Conservation (phyloP, 2,329 filamentous ascomycete species). For the Ophiostoma pallidulum region DNA sequence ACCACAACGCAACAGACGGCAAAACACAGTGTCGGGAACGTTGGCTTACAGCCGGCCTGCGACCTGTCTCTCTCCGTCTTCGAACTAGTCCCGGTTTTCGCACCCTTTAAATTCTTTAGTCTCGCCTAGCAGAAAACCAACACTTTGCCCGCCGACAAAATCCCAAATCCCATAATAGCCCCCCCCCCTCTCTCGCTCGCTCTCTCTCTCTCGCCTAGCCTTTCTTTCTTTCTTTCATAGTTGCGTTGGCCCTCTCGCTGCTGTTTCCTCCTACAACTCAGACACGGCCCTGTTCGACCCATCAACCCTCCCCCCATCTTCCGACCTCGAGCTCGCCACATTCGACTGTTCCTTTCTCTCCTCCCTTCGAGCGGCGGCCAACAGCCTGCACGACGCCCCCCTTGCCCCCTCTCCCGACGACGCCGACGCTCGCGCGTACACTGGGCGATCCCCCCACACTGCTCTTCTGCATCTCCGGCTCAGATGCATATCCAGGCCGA, state of each 20-base stretch:
- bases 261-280: no score
- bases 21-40: no score
- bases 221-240: no score
- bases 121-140: conserved; percentile 7
- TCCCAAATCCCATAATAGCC: conserved; percentile 4
- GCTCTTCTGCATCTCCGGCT: background rate
- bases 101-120: conserved; percentile 7
- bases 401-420: no score
- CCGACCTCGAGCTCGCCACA: no score
- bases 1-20: no score
- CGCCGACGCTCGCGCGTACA: background rate
- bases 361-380: no score
- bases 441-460: background rate
- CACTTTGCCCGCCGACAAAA: conserved; percentile 6
- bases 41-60: background rate
- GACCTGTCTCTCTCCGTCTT: background rate
- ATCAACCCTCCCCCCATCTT: no score
- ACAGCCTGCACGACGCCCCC: no score
- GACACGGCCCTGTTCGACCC: no score
- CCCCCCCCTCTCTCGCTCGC: background rate
- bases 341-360: no score
- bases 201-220: background rate
- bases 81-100: conserved; percentile 12
- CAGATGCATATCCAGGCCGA: conserved; percentile 13
- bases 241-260: no score